A percentile compares a stretch with the other conserved stretches of the same genome.
Evolutionary conservation across 23 red algal species (phyloP).

Genomic region (Pyropia haitanensis): DNA sequence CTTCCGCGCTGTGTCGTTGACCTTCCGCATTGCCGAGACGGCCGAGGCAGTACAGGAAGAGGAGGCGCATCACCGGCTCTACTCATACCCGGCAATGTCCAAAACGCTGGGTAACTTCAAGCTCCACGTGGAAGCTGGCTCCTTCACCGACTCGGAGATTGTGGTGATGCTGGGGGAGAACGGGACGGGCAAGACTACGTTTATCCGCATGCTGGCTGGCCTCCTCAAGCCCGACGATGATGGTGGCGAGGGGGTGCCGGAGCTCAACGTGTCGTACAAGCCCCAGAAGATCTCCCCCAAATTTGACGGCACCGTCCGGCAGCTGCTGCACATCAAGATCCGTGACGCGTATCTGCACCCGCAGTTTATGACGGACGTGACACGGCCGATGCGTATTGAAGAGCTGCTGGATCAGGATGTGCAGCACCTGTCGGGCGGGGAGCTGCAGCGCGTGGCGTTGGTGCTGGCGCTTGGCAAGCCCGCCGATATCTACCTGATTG

Average conservation of each 20-base stretch:
- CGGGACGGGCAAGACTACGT: constrained; percentile 97
- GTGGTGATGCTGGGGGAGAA: constrained; percentile 96
- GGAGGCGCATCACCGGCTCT: constrained; percentile 58
- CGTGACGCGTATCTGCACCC: constrained; percentile 79
- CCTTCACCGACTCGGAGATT: constrained; percentile 98
- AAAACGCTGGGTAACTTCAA: constrained; percentile 88
- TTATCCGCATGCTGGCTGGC: constrained; percentile 98
- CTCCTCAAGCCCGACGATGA: constrained; percentile 67
- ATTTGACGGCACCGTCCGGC: constrained; percentile 94
- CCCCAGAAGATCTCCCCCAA: constrained; percentile 97
- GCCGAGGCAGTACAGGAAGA: constrained; percentile 54
- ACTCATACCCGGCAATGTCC: constrained; percentile 76
- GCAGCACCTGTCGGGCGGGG: constrained; percentile 90
- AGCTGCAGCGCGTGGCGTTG: constrained; percentile 96
- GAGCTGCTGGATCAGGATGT: constrained; percentile 87
- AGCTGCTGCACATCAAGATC: constrained; percentile 83
- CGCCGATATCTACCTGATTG: constrained; percentile 93
- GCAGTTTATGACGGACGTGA: constrained; percentile 95
- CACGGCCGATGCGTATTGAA: constrained; percentile 86
- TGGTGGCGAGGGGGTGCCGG: constrained; percentile 53
- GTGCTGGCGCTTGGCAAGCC: constrained; percentile 91
- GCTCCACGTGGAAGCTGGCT: constrained; percentile 69
- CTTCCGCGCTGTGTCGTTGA: constrained; percentile 72
- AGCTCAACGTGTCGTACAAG: constrained; percentile 98
- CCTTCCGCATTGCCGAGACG: constrained; percentile 85